Evolutionary conservation across 768 basidiomycete species (phyloP).

Genomic region (Filobasidium wieringae): DNA sequence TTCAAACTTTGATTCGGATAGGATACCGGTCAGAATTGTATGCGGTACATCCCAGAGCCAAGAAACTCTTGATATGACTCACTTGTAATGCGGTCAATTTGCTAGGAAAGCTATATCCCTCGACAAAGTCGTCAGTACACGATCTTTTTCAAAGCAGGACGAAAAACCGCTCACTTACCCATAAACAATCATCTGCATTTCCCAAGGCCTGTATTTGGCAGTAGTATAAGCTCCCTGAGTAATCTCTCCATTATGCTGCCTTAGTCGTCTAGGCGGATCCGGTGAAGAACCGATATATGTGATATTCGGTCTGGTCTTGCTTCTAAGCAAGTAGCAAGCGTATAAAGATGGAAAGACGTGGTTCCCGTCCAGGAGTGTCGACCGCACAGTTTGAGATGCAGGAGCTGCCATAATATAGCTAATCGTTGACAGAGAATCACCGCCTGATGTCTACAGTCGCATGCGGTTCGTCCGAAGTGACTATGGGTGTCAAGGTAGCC

Average conservation of each 20-base stretch:
- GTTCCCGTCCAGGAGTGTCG: slow-evolving; percentile 31
- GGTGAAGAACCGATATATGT: slow-evolving; percentile 40
- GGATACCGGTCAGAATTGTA: background rate
- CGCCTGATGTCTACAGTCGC: no score
- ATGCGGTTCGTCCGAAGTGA: no score
- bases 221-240: slow-evolving; percentile 52
- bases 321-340: slow-evolving; percentile 70
- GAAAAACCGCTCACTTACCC: slow-evolving; percentile 38
- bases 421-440: no score
- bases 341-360: slow-evolving; percentile 50
- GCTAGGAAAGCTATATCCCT: slow-evolving; percentile 52
- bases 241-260: slow-evolving; percentile 73
- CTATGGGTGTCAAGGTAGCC: no score
- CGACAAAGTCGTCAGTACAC: background rate
- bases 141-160: background rate
- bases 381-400: slow-evolving; percentile 1
- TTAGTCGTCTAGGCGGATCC: slow-evolving; percentile 39
- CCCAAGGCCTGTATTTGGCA: slow-evolving; percentile 18
- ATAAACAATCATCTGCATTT: slow-evolving; percentile 73
- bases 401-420: background rate
- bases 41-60: background rate
- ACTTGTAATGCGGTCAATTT: slow-evolving; percentile 53
- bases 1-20: slow-evolving; percentile 51
- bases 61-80: slow-evolving; percentile 9
- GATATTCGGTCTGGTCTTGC: slow-evolving; percentile 23